Base-by-base conservation (phyloP, 78 protist species). In the Protostelium mycophagum region DNA sequence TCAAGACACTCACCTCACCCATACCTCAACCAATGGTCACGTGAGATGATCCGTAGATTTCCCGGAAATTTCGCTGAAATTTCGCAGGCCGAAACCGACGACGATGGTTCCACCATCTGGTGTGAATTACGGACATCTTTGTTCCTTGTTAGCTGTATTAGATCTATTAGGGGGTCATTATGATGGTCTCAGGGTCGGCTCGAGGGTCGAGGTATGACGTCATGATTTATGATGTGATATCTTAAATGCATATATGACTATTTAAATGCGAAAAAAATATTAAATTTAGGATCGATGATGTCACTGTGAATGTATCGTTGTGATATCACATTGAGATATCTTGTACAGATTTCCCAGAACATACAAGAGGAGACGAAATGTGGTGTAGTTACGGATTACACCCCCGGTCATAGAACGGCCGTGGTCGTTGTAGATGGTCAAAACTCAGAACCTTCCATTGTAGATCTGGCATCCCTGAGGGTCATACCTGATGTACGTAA, bases 151-250 rank as follows among this genome's bases (percentile, higher is more conserved):
- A 16, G 73, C 31, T 51, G 73, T 51, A 16, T 51, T 51, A 16
- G 73, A 51, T 31, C 35, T 92, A 10, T 28, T 92, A 63, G 83
- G 91, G 0, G 94, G 94, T 23, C 88, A 92, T 63, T 73, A 89
- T 1, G 94, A 92, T 83, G 90, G 91, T 0, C 37, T 92, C 0
- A 89, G 94, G 90, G 34, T 28, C 25, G 94, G 94, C 0, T 63
- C 94, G 9, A 38, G 94, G 63, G 94, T 92, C 23, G 88, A 88
- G 28, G 91, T 92, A 10, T 25, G 73, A 25, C 73, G n/a, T n/a
- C n/a, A n/a, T n/a, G n/a, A n/a, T n/a, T n/a, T n/a, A n/a, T n/a
- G n/a, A n/a, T n/a, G n/a, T n/a, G n/a, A n/a, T n/a, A n/a, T n/a
- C n/a, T n/a, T n/a, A n/a, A n/a, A n/a, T n/a, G n/a, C n/a, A n/a